These are phyloP conservation scores for Waltergamsia citrina DNA, from an alignment of 2,329 filamentous ascomycete species.

Conservation along the genomic window DNA sequence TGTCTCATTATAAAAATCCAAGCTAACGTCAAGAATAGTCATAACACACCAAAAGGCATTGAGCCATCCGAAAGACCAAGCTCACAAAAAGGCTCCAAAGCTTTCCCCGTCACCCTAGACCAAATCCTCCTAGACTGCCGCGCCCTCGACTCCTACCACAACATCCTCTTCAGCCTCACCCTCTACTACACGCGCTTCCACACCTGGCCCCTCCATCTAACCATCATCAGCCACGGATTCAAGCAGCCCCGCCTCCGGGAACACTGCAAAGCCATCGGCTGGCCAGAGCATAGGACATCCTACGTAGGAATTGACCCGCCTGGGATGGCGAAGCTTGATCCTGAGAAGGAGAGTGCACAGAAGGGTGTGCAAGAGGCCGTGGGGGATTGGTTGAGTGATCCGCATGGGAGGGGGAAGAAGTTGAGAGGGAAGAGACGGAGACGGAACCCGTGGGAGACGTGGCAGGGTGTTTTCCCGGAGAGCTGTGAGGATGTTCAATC, in stretches of 20 bases:
- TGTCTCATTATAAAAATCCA: no score
- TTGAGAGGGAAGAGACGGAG: slow-evolving; percentile 36
- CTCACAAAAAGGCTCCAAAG: no score
- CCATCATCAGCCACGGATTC: slow-evolving; percentile 61
- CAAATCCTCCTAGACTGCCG: slow-evolving; percentile 52
- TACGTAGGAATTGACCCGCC: slow-evolving; percentile 60
- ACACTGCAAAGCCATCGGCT: slow-evolving; percentile 55
- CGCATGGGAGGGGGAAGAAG: slow-evolving; percentile 35
- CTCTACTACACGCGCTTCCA: slow-evolving; percentile 30
- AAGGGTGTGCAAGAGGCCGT: slow-evolving; percentile 31
- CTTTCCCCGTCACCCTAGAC: slow-evolving; percentile 10
- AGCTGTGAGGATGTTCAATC: slow-evolving; percentile 14
- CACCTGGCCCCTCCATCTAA: slow-evolving; percentile 47
- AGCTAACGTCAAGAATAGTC: no score
- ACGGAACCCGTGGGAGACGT: slow-evolving; percentile 38
- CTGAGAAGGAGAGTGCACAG: slow-evolving; percentile 27
- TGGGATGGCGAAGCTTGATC: slow-evolving; percentile 20
- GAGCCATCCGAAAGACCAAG: no score
- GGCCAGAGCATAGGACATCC: slow-evolving; percentile 29
- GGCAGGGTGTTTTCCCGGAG: slow-evolving; percentile 34
- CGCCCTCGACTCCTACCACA: slow-evolving; percentile 80
- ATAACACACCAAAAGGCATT: no score
- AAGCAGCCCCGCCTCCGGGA: slow-evolving; percentile 54
- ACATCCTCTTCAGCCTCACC: slow-evolving; percentile 65
- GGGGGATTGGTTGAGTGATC: slow-evolving; percentile 40